Evolutionary conservation across 176 grass and related monocot species (phyloP).

Genomic region (Poa pratensis): DNA sequence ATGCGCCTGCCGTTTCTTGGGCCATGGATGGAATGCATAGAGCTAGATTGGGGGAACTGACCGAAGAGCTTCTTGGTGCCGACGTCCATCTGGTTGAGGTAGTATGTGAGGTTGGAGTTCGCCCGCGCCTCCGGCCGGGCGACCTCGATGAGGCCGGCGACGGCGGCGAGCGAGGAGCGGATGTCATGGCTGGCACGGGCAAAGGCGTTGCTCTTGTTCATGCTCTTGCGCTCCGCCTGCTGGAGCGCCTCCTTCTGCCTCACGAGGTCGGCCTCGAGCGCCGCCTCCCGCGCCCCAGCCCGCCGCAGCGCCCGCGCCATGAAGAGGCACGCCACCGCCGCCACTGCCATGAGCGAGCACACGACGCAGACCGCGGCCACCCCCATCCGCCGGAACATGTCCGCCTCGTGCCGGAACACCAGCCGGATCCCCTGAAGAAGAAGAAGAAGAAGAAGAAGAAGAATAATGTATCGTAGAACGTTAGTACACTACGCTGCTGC

Average conservation of each 20-base stretch:
- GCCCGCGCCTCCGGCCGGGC: too few species aligned
- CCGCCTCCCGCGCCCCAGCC: conserved; percentile 28
- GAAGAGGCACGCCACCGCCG: conserved; percentile 2
- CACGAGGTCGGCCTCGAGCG: conserved; percentile 58
- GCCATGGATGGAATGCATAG: too few species aligned
- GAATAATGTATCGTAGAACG: neutral
- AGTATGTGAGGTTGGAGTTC: too few species aligned
- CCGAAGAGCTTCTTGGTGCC: too few species aligned
- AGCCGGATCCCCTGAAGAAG: conserved; percentile 39
- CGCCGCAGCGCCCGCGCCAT: conserved; percentile 9
- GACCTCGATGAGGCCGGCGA: too few species aligned
- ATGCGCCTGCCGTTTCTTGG: too few species aligned
- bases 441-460: neutral
- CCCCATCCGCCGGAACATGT: neutral
- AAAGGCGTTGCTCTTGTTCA: too few species aligned
- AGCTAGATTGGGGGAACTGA: too few species aligned
- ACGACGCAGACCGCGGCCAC: neutral
- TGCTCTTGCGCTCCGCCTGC: conserved; percentile 41
- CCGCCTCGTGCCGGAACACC: neutral
- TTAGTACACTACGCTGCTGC: neutral
- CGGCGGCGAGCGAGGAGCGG: too few species aligned
- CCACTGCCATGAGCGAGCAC: neutral
- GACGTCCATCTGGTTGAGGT: too few species aligned
- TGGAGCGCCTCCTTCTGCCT: conserved; percentile 64
- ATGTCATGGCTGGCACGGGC: too few species aligned